Evolutionary conservation across 2,329 filamentous ascomycete genomes (phyloP).

Genomic region (Neocatenulostroma microsporum): DNA sequence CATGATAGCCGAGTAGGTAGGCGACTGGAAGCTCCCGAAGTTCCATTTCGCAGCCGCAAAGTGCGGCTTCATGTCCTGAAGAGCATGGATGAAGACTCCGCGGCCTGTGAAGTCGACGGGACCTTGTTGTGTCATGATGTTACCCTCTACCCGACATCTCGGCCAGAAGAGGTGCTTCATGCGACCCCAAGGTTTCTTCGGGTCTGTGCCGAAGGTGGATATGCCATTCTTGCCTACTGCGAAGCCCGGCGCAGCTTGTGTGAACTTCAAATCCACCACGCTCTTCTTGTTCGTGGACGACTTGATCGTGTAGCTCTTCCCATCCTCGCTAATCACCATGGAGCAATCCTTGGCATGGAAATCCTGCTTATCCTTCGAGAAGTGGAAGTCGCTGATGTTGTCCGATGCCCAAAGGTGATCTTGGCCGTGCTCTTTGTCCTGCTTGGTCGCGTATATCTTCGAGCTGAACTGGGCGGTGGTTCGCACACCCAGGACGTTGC

Average conservation of each 20-base stretch:
- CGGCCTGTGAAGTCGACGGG: constrained; percentile 73
- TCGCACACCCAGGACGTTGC: constrained; percentile 88
- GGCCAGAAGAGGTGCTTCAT: constrained; percentile 97
- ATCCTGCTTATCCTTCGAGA: constrained; percentile 72
- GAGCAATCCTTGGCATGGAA: constrained; percentile 77
- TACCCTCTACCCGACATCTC: constrained; percentile 71
- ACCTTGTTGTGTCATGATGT: constrained; percentile 73
- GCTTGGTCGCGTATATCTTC: constrained; percentile 75
- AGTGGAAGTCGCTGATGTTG: constrained; percentile 62
- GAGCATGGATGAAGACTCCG: constrained; percentile 71
- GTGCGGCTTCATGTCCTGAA: constrained; percentile 99
- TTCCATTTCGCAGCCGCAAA: constrained; percentile 89
- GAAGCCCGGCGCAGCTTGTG: constrained; percentile 69
- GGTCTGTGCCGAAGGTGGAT: constrained; percentile 79
- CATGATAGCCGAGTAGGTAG: constrained; percentile 76
- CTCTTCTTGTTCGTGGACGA: constrained; percentile 73
- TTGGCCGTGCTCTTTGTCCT: constrained; percentile 57
- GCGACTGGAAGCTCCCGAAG: constrained; percentile 84
- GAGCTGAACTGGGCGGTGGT: constrained; percentile 89
- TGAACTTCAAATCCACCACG: constrained; percentile 80
- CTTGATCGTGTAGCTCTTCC: constrained; percentile 78
- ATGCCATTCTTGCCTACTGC: constrained; percentile 77
- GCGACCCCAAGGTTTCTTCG: constrained; percentile 75
- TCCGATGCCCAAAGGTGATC: constrained; percentile 78
- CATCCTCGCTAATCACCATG: constrained; percentile 77